These are phyloP conservation scores for Paraconiothyrium sp. DNA, from an alignment of 2,329 filamentous ascomycete species.

Conservation along the genomic window DNA sequence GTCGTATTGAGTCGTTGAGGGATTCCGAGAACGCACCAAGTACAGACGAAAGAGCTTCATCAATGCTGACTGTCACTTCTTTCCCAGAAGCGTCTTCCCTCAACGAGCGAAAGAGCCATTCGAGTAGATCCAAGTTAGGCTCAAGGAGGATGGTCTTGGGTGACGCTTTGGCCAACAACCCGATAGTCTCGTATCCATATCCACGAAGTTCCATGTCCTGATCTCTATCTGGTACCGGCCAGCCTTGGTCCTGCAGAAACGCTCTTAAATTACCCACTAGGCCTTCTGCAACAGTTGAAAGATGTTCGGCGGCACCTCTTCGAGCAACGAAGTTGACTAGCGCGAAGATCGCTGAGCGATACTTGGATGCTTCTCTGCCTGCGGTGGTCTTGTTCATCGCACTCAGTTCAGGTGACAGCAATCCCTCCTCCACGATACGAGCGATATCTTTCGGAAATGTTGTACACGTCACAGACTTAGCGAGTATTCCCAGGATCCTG, in stretches of 20 bases:
- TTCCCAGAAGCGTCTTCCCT: conserved; percentile 79
- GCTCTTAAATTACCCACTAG: conserved; percentile 74
- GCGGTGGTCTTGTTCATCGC: conserved; percentile 55
- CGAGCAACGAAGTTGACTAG: conserved; percentile 89
- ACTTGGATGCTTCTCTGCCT: conserved; percentile 78
- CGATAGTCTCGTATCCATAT: conserved; percentile 90
- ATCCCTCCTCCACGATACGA: conserved; percentile 72
- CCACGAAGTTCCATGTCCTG: conserved; percentile 74
- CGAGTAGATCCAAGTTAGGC: conserved; percentile 64
- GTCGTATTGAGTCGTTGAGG: conserved; percentile 52
- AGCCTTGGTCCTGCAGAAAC: conserved; percentile 83
- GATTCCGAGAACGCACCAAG: conserved; percentile 66
- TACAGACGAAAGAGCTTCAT: conserved; percentile 84
- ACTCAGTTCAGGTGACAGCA: conserved; percentile 57
- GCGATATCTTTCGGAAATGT: conserved; percentile 74
- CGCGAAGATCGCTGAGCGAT: conserved; percentile 83
- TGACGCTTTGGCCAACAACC: conserved; percentile 75
- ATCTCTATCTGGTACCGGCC: conserved; percentile 71
- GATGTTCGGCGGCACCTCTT: conserved; percentile 69
- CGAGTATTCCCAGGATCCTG: conserved; percentile 77
- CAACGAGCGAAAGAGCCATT: conserved; percentile 86
- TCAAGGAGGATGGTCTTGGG: conserved; percentile 65
- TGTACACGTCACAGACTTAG: conserved; percentile 79
- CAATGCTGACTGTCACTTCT: conserved; percentile 83
- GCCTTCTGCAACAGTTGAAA: conserved; percentile 71